Percentiles rank a stretch among this genome's conserved stretches.
phyloP scores from a whole-genome alignment of 148 eudicot species.

The Rhododendron williamsianum region DNA sequence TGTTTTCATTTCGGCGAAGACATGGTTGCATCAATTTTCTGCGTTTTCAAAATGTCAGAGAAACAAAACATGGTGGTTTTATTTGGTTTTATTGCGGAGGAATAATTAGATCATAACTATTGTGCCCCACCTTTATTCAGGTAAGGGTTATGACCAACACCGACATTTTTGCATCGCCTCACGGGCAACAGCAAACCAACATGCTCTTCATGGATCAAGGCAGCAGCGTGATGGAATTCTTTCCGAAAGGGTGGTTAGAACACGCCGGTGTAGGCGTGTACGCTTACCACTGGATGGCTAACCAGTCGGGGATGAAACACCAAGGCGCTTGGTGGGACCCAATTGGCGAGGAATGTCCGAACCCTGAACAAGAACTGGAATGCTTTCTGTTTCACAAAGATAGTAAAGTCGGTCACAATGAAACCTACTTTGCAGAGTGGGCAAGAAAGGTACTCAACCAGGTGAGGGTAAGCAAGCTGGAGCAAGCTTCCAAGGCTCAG shows the following conservation, averaged over 20 bases:
- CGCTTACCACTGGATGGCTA: constrained; percentile 40
- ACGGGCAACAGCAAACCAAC: constrained; percentile 46
- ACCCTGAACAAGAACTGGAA: constrained; percentile 18
- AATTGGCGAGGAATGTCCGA: constrained; percentile 26
- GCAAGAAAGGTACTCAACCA: constrained; percentile 20
- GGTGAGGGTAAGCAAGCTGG: constrained; percentile 22
- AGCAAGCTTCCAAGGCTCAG: constrained; percentile 15
- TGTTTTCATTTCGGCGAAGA: not conserved
- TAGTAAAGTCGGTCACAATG: constrained; percentile 36
- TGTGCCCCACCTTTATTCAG: constrained; percentile 13
- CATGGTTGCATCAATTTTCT: not conserved
- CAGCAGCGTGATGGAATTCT: constrained; percentile 50
- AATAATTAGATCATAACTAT: not conserved
- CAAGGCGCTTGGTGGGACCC: constrained; percentile 47
- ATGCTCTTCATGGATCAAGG: constrained; percentile 45
- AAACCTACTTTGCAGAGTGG: constrained; percentile 39
- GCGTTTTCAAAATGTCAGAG: not conserved
- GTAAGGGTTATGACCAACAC: constrained; percentile 39
- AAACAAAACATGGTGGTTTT: not conserved
- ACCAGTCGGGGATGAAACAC: constrained; percentile 38
- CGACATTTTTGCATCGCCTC: constrained; percentile 40
- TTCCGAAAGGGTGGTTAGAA: constrained; percentile 49
- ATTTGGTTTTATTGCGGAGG: not conserved
- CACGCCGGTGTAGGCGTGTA: constrained; percentile 36
- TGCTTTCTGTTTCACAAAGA: constrained; percentile 32